Base-by-base conservation (phyloP, 768 basidiomycete genomes). In the Boletus sp. region DNA sequence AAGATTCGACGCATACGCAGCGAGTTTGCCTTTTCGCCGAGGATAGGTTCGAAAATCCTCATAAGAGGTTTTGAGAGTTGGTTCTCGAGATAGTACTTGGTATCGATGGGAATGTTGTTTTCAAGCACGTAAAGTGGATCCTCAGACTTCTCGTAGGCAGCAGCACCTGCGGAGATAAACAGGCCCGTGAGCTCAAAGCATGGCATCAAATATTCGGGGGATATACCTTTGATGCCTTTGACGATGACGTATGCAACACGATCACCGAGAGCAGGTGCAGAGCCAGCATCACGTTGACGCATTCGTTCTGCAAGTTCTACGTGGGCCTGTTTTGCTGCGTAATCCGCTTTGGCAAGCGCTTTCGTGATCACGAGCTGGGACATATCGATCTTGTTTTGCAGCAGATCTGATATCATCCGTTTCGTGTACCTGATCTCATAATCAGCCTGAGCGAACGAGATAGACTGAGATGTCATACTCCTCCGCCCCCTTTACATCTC, bases 331-430 rank as follows among this genome's bases (percentile, higher is more conserved):
- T 96, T 98, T 8, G 83, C 94, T 49, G 86, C 83, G 67, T 99
- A 98, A 67, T 98, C 97, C 37, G 84, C 78, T 76, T 98, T 99
- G 1, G 96, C 79, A 17, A 98, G 80, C 0, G 96, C 97, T 68
- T 99, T 99, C 14, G 97, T 98, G 65, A 99, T 99, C 68, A 99
- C 97, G 20, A 99, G 81, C 69, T 98, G 97, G 8, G 96, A 98
- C 92, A 99, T 96, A 71, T 99, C 97, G 47, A 99, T 79, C 74
- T 90, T 96, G 74, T 98, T 98, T 70, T 97, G 96, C 30, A 99
- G 76, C 2, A 99, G 79, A 66, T 98, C 95, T 0, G 95, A 84
- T 59, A 98, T 98, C 42, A 85, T 88, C 61, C 90, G 91, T 72
- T 99, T 98, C 55, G 89, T 87, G 67, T 98, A 98, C 29, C 94